phyloP scores from a whole-genome alignment of 176 grass and related monocot genomes.

The Aegilops tauschii region DNA sequence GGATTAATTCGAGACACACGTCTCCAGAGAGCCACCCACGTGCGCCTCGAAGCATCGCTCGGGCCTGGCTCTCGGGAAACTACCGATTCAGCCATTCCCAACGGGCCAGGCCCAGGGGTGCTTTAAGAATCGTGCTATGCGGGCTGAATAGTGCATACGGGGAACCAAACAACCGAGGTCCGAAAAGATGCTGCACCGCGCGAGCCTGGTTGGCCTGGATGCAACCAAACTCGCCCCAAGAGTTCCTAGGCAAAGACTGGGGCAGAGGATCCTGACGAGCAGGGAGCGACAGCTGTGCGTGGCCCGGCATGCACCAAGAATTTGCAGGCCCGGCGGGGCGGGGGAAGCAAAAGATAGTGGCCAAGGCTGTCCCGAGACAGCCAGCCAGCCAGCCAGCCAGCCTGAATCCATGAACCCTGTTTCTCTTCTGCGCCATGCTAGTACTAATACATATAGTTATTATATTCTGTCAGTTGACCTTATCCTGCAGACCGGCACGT shows the following conservation, averaged over 20 bases:
- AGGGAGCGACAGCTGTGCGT: conserved; percentile 37
- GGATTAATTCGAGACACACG: no score
- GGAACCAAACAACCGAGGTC: no score
- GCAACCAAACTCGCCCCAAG: no score
- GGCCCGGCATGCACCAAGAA: conserved; percentile 23
- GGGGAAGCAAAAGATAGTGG: conserved; percentile 20
- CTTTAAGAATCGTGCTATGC: no score
- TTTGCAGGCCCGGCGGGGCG: not conserved
- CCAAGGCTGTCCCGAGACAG: not conserved
- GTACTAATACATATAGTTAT: not conserved
- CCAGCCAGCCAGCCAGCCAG: conserved; percentile 11
- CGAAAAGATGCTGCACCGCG: no score
- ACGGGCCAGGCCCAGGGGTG: no score
- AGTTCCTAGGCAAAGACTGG: not conserved
- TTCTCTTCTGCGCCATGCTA: not conserved
- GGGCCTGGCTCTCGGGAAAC: no score
- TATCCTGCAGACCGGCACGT: not conserved
- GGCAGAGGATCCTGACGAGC: conserved; percentile 40
- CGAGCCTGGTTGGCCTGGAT: no score
- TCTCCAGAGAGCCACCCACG: no score
- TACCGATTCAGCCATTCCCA: no score
- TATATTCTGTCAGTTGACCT: conserved; percentile 39
- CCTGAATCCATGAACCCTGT: not conserved
- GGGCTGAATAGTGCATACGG: no score
- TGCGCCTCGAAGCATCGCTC: no score